A percentile compares a stretch with the other conserved stretches of the same genome.
Conservation (phyloP, 192 early-diverging fungal species). For the Podila minutissima region DNA sequence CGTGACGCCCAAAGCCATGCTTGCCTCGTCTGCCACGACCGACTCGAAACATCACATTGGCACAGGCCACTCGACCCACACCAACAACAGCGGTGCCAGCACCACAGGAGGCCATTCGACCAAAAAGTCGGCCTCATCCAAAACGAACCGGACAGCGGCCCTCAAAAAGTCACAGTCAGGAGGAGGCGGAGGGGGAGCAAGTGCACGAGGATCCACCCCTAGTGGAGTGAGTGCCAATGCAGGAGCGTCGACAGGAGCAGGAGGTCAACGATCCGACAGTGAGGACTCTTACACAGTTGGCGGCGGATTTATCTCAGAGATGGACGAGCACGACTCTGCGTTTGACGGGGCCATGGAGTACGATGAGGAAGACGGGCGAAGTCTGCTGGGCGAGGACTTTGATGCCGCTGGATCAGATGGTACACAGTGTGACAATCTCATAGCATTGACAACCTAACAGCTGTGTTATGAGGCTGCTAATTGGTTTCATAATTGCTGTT, state of each 20-base stretch:
- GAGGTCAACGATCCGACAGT: slow-evolving; percentile 22
- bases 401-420: slow-evolving; percentile 43
- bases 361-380: slow-evolving; percentile 45
- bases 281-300: slow-evolving; percentile 38
- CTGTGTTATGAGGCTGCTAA: slow-evolving; percentile 3
- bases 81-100: slow-evolving; percentile 2
- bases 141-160: background rate
- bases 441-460: background rate
- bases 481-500: background rate
- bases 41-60: slow-evolving; percentile 18
- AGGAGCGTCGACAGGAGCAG: background rate
- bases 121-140: background rate
- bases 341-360: slow-evolving; percentile 51
- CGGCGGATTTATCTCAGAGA: slow-evolving; percentile 45
- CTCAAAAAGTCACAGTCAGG: background rate
- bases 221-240: background rate
- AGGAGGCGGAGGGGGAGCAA: background rate
- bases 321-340: slow-evolving; percentile 49
- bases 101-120: slow-evolving; percentile 1
- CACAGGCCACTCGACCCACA: slow-evolving; percentile 1
- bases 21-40: slow-evolving; percentile 13
- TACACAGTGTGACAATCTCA: background rate
- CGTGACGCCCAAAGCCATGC: slow-evolving; percentile 22
- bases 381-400: slow-evolving; percentile 46
- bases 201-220: background rate